Conservation (phyloP, 805 yeast genomes). For the Lipomyces chichibuensis region DNA sequence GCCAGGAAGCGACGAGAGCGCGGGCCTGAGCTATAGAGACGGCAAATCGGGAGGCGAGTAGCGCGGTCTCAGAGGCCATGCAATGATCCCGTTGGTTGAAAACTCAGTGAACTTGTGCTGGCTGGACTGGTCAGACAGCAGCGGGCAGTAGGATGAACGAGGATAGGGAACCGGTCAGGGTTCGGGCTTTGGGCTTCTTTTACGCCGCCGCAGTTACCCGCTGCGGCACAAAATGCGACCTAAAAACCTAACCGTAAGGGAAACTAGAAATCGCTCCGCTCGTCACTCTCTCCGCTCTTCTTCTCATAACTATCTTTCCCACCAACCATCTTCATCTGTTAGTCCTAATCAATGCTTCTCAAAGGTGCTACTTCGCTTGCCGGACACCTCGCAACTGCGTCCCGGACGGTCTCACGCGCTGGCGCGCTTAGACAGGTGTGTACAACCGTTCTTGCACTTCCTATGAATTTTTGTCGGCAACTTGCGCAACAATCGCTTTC, state of each 20-base stretch:
- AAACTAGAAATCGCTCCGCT: not conserved
- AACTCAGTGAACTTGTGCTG: not conserved
- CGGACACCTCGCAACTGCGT: conserved; percentile 23
- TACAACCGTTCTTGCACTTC: conserved; percentile 2
- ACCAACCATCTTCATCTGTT: not conserved
- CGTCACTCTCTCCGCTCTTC: not conserved
- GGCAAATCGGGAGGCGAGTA: conserved; percentile 39
- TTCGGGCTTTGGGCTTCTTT: not conserved
- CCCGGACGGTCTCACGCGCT: conserved; percentile 29
- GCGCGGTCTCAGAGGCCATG: conserved; percentile 21
- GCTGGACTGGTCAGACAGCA: not conserved
- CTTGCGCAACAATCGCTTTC: not conserved
- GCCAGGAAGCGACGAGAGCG: conserved; percentile 39
- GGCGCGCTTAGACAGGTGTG: conserved; percentile 35
- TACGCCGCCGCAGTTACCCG: too few relatives aligned
- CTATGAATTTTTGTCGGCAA: not conserved
- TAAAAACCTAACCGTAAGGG: not conserved
- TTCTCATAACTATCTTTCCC: conserved; percentile 3
- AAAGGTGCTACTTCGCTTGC: conserved; percentile 21
- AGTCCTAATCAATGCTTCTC: conserved; percentile 19
- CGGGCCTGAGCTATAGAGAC: conserved; percentile 38
- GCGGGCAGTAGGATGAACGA: too few relatives aligned
- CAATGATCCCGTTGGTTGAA: not conserved
- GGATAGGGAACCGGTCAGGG: not conserved
- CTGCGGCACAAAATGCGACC: not conserved